Base-by-base conservation (phyloP, 2,329 filamentous ascomycete species). In the Nemania serpens region DNA sequence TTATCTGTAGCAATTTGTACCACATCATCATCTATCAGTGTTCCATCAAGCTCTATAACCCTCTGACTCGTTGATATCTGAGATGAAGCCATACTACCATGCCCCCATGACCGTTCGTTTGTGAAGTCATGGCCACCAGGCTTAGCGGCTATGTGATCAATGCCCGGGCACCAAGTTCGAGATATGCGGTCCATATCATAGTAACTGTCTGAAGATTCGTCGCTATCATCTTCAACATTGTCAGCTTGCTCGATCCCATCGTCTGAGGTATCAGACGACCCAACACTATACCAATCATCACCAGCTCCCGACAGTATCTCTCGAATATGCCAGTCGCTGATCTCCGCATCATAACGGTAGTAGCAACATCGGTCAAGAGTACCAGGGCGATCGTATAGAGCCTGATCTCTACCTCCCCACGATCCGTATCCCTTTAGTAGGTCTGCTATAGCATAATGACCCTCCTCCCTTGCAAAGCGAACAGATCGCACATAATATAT, bases 401-500 rank as follows among this genome's bases (percentile, higher is more conserved):
- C 7, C 50, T 52, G 33, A 22, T 64, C 54, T 18, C 39, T 29
- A 9, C 47, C 17, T 2, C 11, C 18, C 61, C 61, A 64, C 2
- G 18, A 45, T 18, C 49, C 61, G 3, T 29, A 39, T 39, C 55
- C 3, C n/a, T n/a, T 49, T 0, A 64, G 39, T 11, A 25, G 17
- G 0, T 37, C 18, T 4, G 62, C 55, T 11, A 64, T 3, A 12
- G 33, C 37, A 1, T 17, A 42, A 17, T 59, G 58, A 2, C 46
- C 48, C 0, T 18, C 0, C 0, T 5, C 0, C 7, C 5, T 34
- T 5, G 62, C 62, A 37, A 59, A 54, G 3, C 9, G 4, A 17
- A 59, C 34, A 13, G 62, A 53, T 47, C 62, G 29, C 2, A 62
- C 41, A 37, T 59, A 64, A 17, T 64, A 34, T 36, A 61, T 50